Base-by-base conservation (phyloP, 164 flowering plant genomes). In the Chimonanthus praecox region DNA sequence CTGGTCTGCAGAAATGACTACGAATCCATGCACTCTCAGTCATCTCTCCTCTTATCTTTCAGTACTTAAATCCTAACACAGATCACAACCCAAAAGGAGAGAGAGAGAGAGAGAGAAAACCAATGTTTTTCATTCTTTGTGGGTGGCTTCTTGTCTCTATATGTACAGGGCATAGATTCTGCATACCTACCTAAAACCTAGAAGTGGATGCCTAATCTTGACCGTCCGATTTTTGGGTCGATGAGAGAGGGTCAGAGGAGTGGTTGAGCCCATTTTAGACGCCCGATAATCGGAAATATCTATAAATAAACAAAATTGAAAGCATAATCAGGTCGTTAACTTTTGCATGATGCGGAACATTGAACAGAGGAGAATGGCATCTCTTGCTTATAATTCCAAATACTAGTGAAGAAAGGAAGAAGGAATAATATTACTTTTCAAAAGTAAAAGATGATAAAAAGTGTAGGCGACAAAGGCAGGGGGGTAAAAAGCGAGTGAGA, bases 211-310 rank as follows among this genome's bases (percentile, higher is more conserved):
- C 5, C 6, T 13, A 13, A 13, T 66, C 16, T 0, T 18, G 15
- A 45, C 68, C 68, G 68, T 66, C 68, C n/a, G 68, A 66, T 66
- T n/a, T 66, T 6, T 44, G 10, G 68, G 16, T 66, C 18, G 46
- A 7, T 4, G 45, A 63, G 67, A 72, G 73, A 60, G 83, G 78
- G 88, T 86, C 91, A 88, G 90, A 82, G 83, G 88, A 82, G 88
- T 86, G 67, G 88, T 86, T 88, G 88, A 80, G 84, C 81, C 76
- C 78, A 82, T 82, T 80, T 54, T 8, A 80, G 83, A 82, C 70
- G 83, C 85, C 85, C 85, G 66, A 81, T 81, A 45, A 33, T 3
- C 20, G 80, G 73, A 73, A 62, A 72, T 74, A 80, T 45, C 60
- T 3, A 61, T 47, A 16, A 20, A 71, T 49, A 7, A 11, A 15